Conservation (phyloP, 495 filamentous ascomycete genomes). For the Chaetomidium leptoderma region DNA sequence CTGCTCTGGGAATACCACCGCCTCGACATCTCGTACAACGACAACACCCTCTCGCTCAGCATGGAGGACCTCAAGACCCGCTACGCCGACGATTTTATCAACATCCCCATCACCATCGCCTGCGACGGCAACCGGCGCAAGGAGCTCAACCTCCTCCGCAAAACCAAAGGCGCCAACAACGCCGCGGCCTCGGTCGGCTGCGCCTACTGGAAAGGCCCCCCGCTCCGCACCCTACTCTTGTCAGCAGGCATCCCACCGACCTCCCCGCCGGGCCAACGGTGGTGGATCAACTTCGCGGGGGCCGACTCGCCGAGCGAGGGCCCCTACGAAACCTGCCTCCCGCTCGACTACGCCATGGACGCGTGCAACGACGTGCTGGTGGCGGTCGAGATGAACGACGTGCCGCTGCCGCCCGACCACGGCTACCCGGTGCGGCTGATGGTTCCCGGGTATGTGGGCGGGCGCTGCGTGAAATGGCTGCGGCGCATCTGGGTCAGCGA, state of each 20-base stretch:
- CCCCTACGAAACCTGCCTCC: slow-evolving; percentile 18
- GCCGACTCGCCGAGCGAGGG: slow-evolving; percentile 15
- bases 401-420: slow-evolving; percentile 21
- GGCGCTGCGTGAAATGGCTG: slow-evolving; percentile 21
- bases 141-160: slow-evolving; percentile 20
- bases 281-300: slow-evolving; percentile 18
- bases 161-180: slow-evolving; percentile 22
- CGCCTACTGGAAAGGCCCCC: slow-evolving; percentile 20
- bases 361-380: slow-evolving; percentile 15
- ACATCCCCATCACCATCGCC: slow-evolving; percentile 21
- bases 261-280: not conserved
- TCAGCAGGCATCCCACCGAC: slow-evolving; percentile 6
- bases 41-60: slow-evolving; percentile 9
- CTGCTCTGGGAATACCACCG: slow-evolving; percentile 22
- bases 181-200: slow-evolving; percentile 15
- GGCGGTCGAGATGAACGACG: slow-evolving; percentile 21
- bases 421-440: slow-evolving; percentile 22
- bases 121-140: slow-evolving; percentile 21
- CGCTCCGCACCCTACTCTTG: slow-evolving; percentile 11
- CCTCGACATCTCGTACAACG: slow-evolving; percentile 11
- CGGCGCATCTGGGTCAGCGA: slow-evolving; percentile 15
- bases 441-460: slow-evolving; percentile 16
- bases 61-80: slow-evolving; percentile 17
- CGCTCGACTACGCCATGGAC: slow-evolving; percentile 11
- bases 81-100: slow-evolving; percentile 15